Evolutionary conservation across 2,329 filamentous ascomycete genomes (phyloP), one percentile per base, ranked within the genome.

Genomic region (Diaporthe ilicicola): DNA sequence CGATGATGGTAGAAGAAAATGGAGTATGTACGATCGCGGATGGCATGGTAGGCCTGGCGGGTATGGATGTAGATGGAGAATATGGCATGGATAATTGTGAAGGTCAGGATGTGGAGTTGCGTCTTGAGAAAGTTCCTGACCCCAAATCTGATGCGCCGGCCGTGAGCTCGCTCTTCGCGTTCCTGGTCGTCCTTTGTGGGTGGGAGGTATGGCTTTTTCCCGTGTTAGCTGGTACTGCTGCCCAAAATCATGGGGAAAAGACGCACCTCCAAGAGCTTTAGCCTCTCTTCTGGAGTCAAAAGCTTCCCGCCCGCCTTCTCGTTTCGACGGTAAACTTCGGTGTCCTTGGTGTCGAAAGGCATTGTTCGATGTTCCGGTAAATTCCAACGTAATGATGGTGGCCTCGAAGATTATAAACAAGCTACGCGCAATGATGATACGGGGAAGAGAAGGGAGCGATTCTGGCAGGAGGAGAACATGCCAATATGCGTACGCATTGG

Each of bases 1-100:
- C 94, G 93, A 81, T 99, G 96, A 83, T 99, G 97, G 84, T 99
- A 96, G 81, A 95, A 95, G 68, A 97, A 86, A 73, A 98, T 88
- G 12, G 94, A 93, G 67, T 94, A 89, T 74, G 95, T 84, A 72
- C 93, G 91, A 79, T 96, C 93, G 75, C 90, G 86, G 62, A 97
- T 87, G 10, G 92, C 89, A 80, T 95, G 92, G 83, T 94, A 96
- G 69, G 90, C 89, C 78, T 94, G 91, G 70, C 95, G 91, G 71
- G 94, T 82, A 73, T 94, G 92, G 75, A 98, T 92, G 80, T 96
- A 97, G 74, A 98, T 84, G 8, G 94, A 95, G 83, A 97, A 98
- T 75, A 97, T 80, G 73, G 92, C 88, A 78, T 97, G 94, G 75
- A 95, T 85, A 70, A 93, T 77, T 72, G 88, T 86, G 81, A 92